phyloP scores from a whole-genome alignment of 2,329 filamentous ascomycete species.

The Penicillium glabrum region DNA sequence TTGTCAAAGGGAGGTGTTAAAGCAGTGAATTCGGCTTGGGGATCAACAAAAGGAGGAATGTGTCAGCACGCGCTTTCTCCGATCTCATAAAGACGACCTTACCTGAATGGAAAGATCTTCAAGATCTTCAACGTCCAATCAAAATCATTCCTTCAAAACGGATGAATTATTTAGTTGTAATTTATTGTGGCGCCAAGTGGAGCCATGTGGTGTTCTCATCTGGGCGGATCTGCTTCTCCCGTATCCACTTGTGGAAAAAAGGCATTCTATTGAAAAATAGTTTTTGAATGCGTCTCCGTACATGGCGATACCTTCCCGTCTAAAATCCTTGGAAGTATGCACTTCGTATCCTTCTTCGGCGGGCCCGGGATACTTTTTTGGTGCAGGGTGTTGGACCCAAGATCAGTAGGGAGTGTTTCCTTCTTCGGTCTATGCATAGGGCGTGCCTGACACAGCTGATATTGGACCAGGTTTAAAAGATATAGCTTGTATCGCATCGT shows the following conservation, averaged over 20 bases:
- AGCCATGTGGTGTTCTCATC: neutral
- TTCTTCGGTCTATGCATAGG: neutral
- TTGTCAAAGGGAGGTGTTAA: neutral
- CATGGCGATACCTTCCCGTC: neutral
- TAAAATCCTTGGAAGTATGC: too few species aligned
- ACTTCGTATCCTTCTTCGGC: neutral
- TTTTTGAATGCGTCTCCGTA: neutral
- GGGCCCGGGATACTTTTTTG: neutral
- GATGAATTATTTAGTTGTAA: neutral
- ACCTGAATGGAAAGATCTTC: neutral
- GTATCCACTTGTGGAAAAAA: neutral
- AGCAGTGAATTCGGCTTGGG: neutral
- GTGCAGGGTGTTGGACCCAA: neutral
- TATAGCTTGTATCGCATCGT: neutral
- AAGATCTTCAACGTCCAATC: neutral
- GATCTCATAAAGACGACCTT: neutral
- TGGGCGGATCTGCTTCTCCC: neutral
- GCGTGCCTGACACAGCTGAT: neutral
- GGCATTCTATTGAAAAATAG: neutral
- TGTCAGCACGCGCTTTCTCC: neutral
- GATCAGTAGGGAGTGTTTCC: neutral
- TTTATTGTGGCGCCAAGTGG: neutral
- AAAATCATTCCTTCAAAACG: neutral
- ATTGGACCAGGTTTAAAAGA: neutral
- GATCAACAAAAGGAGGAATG: neutral